These are phyloP conservation scores for Haplographium delicatum DNA, from an alignment of 495 filamentous ascomycete genomes.

Conservation along the genomic window DNA sequence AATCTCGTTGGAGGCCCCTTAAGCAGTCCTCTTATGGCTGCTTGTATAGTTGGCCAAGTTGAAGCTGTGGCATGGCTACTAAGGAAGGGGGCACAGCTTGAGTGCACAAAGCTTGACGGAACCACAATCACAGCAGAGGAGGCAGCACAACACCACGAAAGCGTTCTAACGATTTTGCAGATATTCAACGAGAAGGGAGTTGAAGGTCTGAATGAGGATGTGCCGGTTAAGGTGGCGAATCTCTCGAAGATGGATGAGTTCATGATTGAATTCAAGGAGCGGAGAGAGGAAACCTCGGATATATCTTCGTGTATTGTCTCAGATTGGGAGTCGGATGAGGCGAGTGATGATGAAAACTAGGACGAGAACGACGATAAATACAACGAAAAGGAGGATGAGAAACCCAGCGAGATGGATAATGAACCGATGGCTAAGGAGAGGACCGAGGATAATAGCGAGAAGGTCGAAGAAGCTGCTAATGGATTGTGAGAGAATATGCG, in stretches of 20 bases:
- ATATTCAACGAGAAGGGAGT: neutral
- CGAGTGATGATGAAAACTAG: no score
- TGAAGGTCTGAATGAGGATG: neutral
- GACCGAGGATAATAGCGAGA: no score
- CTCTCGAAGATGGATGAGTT: neutral
- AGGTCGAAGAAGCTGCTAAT: no score
- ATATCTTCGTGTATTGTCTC: no score
- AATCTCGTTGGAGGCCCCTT: neutral
- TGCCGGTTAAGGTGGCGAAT: neutral
- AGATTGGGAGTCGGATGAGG: no score
- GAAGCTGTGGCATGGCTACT: neutral
- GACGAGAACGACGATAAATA: no score
- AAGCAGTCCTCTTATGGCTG: neutral
- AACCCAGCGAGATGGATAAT: no score
- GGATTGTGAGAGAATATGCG: no score
- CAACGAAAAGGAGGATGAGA: no score
- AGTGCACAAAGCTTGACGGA: neutral
- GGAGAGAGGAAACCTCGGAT: slow-evolving; percentile 21
- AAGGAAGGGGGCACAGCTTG: neutral
- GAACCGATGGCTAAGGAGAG: no score
- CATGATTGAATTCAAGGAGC: neutral
- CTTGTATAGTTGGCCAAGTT: neutral
- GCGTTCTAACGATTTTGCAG: neutral
- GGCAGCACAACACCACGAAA: neutral
- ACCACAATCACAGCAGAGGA: neutral